Conservation (phyloP, 2,329 filamentous ascomycete species). For the Coccinonectria pachysandricola region DNA sequence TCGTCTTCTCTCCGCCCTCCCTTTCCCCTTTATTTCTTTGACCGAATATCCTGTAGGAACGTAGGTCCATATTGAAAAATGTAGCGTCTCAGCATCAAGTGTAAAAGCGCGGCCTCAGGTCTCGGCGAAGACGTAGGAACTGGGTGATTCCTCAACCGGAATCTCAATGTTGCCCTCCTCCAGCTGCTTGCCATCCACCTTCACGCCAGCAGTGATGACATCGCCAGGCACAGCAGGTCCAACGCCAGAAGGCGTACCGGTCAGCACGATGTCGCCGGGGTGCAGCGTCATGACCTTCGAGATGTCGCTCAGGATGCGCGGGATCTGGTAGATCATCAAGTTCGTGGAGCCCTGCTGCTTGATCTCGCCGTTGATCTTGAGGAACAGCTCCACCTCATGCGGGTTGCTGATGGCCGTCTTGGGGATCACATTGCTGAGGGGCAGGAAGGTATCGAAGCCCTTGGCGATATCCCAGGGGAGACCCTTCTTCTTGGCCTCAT, state of each 20-base stretch:
- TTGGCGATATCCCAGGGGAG: slow-evolving; percentile 95
- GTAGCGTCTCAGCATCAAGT: too few species aligned
- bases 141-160: slow-evolving; percentile 65
- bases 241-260: slow-evolving; percentile 95
- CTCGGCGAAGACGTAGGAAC: slow-evolving; percentile 67
- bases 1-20: too few species aligned
- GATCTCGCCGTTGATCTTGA: slow-evolving; percentile 70
- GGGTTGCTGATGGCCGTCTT: slow-evolving; percentile 77
- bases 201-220: slow-evolving; percentile 74
- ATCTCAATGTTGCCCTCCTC: slow-evolving; percentile 81
- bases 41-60: too few species aligned
- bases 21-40: too few species aligned
- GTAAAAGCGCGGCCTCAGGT: slow-evolving; percentile 35
- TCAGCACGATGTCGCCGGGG: slow-evolving; percentile 84
- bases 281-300: slow-evolving; percentile 91
- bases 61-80: too few species aligned
- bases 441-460: slow-evolving; percentile 95
- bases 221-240: slow-evolving; percentile 79
- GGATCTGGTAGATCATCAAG: slow-evolving; percentile 88
- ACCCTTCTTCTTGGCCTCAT: slow-evolving; percentile 90
- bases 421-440: slow-evolving; percentile 70
- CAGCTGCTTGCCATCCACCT: slow-evolving; percentile 70
- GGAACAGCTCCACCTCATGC: slow-evolving; percentile 76
- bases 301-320: slow-evolving; percentile 79
- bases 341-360: slow-evolving; percentile 83